Evolutionary conservation across 805 yeast genomes (phyloP), one percentile per base, ranked within the genome.

Genomic region (Sporopachydermia lactativora): DNA sequence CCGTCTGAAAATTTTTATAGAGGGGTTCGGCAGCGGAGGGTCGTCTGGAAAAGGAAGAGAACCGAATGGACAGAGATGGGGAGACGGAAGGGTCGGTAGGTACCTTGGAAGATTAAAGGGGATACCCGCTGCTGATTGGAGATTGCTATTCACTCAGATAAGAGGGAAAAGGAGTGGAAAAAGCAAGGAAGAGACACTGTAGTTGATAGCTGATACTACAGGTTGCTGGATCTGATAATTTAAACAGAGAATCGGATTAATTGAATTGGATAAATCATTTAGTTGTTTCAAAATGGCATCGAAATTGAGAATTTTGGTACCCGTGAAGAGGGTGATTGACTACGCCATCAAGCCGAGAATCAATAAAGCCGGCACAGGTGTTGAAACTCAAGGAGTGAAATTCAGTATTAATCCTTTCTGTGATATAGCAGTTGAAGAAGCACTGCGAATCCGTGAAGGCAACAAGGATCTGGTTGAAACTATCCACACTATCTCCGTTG

Each of bases 371-470:
- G 76, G 75, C 39, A 79, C 85, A 6, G 95, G 92, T 4, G 76
- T 82, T 39, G 95, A 86, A 50, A 75, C 89, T 42, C 74, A 81
- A 47, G 96, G 96, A 43, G 83, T 84, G 49, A 89, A 89, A 64
- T 86, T 80, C 67, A 74, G 85, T 54, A 84, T 89, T 59, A 92
- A 92, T 59, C 98, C 99, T 42, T 92, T 92, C 61, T 92, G 95
- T 63, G 98, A 92, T 62, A 92, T 92, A 56, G 98, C 98, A 5
- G 75, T 92, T 41, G 98, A 92, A 62, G 98, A 92, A 60, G 94
- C 97, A 1, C 65, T 88, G 35, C 73, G 79, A 50, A 71, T 92
- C 51, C 76, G 71, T 52, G 85, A 81, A 49, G 65, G 66, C 34
- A 61, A 80, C 57, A 77, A 78, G 52, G 60, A 44, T 35, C 58